Percentiles rank a stretch among this genome's conserved stretches.
phyloP scores from a whole-genome alignment of 352 stramenopile species.

The Pythium plurisporium region DNA sequence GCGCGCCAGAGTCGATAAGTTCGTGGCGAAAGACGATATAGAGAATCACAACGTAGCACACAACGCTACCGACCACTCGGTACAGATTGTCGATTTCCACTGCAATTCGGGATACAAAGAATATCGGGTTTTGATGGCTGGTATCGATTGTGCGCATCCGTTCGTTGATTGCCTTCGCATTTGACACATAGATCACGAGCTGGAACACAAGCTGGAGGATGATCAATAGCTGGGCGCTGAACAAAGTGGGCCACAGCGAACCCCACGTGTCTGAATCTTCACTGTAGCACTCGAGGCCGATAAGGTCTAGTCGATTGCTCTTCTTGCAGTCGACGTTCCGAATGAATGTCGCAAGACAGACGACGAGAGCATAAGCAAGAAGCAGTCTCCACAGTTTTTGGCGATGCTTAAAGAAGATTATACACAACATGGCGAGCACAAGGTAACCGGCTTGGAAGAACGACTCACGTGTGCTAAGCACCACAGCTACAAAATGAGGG shows the following conservation, averaged over 20 bases:
- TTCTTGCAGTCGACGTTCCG: slow-evolving; percentile 71
- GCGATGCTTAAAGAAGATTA: slow-evolving; percentile 79
- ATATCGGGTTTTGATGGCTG: slow-evolving; percentile 69
- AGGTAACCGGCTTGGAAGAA: slow-evolving; percentile 84
- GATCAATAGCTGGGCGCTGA: slow-evolving; percentile 77
- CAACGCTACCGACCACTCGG: slow-evolving; percentile 46
- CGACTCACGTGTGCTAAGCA: slow-evolving; percentile 72
- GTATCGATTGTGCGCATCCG: slow-evolving; percentile 48
- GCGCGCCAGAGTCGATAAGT: slow-evolving; percentile 36
- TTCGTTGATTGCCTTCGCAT: slow-evolving; percentile 64
- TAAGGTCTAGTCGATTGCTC: slow-evolving; percentile 39
- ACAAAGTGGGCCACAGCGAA: slow-evolving; percentile 74
- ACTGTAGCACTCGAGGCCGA: slow-evolving; percentile 72
- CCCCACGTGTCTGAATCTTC: slow-evolving; percentile 51
- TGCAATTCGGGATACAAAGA: slow-evolving; percentile 63
- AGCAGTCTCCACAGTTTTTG: slow-evolving; percentile 75
- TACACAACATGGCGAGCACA: slow-evolving; percentile 68
- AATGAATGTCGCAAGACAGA: slow-evolving; percentile 73
- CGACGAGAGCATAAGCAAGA: slow-evolving; percentile 60
- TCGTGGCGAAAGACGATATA: slow-evolving; percentile 68
- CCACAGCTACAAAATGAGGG: slow-evolving; percentile 43
- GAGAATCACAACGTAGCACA: slow-evolving; percentile 74
- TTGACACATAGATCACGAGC: slow-evolving; percentile 79
- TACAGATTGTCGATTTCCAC: slow-evolving; percentile 80
- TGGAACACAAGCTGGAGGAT: slow-evolving; percentile 84